Conservation (phyloP, 2,329 filamentous ascomycete species). For the Dichotomopilus funicola region DNA sequence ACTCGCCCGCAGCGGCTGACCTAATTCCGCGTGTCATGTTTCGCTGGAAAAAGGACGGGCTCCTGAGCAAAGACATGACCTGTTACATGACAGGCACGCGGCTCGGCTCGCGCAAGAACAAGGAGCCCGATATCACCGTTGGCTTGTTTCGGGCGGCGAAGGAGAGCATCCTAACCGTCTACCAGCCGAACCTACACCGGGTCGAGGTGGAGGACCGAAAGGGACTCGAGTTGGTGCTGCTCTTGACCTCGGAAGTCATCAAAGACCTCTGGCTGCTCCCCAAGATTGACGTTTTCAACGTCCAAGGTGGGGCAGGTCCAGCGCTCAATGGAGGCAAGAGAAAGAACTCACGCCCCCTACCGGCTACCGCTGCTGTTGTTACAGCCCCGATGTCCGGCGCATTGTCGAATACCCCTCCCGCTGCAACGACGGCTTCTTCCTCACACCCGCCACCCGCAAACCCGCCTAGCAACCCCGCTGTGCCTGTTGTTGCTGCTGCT, state of each 20-base stretch:
- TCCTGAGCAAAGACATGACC: slow-evolving; percentile 78
- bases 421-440: slow-evolving; percentile 28
- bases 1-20: slow-evolving; percentile 32
- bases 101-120: slow-evolving; percentile 67
- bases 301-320: slow-evolving; percentile 43
- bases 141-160: slow-evolving; percentile 69
- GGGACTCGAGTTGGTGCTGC: slow-evolving; percentile 76
- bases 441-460: slow-evolving; percentile 41
- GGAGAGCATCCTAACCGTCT: slow-evolving; percentile 68
- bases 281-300: slow-evolving; percentile 72
- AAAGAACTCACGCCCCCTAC: slow-evolving; percentile 40
- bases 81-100: slow-evolving; percentile 80
- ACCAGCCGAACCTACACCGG: slow-evolving; percentile 84
- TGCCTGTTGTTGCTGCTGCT: slow-evolving; percentile 4
- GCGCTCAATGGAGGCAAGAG: slow-evolving; percentile 27
- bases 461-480: slow-evolving; percentile 38
- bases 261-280: slow-evolving; percentile 59
- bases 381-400: slow-evolving; percentile 37
- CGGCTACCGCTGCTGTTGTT: slow-evolving; percentile 17
- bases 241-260: slow-evolving; percentile 57
- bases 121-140: slow-evolving; percentile 93
- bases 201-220: slow-evolving; percentile 93
- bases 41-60: slow-evolving; percentile 82
- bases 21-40: slow-evolving; percentile 72
- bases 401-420: slow-evolving; percentile 28